Conservation (phyloP, 208 protist species). For the Wallacemonas sp. region DNA sequence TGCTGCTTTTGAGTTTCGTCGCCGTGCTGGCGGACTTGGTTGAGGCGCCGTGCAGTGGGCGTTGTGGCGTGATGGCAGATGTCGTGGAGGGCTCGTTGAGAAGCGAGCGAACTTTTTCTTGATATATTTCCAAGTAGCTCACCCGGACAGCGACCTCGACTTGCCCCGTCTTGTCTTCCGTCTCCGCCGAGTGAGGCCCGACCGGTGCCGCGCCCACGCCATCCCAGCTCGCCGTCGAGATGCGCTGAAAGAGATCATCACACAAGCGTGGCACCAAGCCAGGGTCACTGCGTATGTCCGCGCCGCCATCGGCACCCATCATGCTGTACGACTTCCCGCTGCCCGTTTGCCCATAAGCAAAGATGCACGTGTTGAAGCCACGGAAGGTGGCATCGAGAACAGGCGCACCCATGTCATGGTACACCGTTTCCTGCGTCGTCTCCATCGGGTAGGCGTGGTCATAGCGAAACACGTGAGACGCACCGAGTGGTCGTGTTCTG, state of each 20-base stretch:
- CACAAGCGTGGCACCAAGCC: constrained; percentile 88
- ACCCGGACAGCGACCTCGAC: constrained; percentile 70
- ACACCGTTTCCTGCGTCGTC: constrained; percentile 76
- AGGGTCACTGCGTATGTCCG: constrained; percentile 44
- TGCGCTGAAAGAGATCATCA: constrained; percentile 66
- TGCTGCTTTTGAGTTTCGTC: too few species aligned
- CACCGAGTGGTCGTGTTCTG: too few species aligned
- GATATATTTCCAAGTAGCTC: constrained; percentile 93
- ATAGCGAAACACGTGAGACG: constrained; percentile 67
- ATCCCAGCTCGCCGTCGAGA: too few species aligned
- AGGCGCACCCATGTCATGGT: constrained; percentile 82
- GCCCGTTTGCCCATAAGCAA: constrained; percentile 93
- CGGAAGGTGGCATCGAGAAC: constrained; percentile 85
- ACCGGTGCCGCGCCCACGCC: too few species aligned
- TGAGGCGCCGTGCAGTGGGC: too few species aligned
- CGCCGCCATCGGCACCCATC: constrained; percentile 79
- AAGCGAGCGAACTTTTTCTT: constrained; percentile 85
- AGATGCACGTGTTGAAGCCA: constrained; percentile 91
- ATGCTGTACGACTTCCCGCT: constrained; percentile 90
- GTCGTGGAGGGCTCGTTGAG: constrained; percentile 27
- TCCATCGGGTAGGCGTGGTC: constrained; percentile 66
- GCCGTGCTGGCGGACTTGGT: too few species aligned
- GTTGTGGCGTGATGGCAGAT: too few species aligned
- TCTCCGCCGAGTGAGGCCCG: too few species aligned
- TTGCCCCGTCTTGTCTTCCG: too few species aligned